A percentile compares a stretch with the other conserved stretches of the same genome.
These are phyloP conservation scores for Gnomoniopsis sp. DNA, from an alignment of 2,329 filamentous ascomycete genomes.

Conservation along the genomic window DNA sequence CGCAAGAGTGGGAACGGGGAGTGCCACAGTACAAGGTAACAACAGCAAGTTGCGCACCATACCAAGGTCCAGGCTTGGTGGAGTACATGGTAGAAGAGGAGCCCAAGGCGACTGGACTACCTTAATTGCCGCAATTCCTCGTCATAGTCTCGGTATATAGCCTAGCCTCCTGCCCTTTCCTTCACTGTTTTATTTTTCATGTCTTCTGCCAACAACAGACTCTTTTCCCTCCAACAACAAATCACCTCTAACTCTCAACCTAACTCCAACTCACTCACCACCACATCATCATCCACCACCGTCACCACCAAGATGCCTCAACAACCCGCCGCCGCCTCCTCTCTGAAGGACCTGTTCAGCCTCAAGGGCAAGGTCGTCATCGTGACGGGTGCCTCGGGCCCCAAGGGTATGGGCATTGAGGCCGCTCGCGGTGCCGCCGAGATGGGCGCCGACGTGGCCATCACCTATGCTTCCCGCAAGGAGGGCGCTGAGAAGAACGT, in stretches of 20 bases:
- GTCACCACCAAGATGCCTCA: constrained; percentile 48
- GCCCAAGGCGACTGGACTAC: not conserved
- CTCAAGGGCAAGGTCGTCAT: constrained; percentile 69
- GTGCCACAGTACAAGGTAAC: too few relatives aligned
- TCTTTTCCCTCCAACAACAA: not conserved
- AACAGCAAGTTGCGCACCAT: too few relatives aligned
- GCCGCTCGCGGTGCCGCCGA: constrained; percentile 66
- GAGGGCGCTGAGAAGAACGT: constrained; percentile 63
- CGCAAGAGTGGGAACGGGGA: not conserved
- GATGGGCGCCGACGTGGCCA: constrained; percentile 64
- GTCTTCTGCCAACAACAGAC: not conserved
- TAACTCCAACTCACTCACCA: not conserved
- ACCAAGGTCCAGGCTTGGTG: too few relatives aligned
- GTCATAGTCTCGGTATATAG: not conserved
- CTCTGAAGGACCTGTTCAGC: constrained; percentile 63
- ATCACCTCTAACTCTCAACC: not conserved
- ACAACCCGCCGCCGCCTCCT: constrained; percentile 51
- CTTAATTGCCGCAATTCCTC: not conserved
- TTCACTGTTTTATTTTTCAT: too few relatives aligned
- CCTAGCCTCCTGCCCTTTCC: not conserved
- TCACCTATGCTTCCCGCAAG: constrained; percentile 69
- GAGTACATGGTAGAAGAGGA: not conserved
- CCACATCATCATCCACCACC: not conserved
- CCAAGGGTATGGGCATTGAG: constrained; percentile 65
- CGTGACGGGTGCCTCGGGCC: constrained; percentile 63